Conservation (phyloP, 139 green algal species). For the Volvox africanus region DNA sequence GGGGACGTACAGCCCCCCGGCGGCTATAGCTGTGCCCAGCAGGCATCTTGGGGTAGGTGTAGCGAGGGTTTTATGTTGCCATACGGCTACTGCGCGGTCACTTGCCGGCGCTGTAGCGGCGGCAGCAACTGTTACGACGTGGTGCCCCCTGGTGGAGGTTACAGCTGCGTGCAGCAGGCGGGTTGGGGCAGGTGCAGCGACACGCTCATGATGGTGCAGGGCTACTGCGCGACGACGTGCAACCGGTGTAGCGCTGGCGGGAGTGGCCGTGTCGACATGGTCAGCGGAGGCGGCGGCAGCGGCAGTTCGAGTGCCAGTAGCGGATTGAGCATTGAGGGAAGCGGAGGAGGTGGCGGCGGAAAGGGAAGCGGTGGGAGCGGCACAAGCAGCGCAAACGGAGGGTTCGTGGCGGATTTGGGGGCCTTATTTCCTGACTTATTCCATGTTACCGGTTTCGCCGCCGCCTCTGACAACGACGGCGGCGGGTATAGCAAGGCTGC, state of each 20-base stretch:
- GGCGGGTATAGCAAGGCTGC: neutral
- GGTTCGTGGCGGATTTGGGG: no score
- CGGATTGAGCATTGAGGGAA: no score
- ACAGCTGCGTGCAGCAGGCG: slow-evolving; percentile 50
- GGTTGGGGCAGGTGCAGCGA: slow-evolving; percentile 48
- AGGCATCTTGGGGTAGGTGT: slow-evolving; percentile 33
- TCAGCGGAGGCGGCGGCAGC: neutral
- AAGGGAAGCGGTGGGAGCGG: no score
- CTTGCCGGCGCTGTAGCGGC: slow-evolving; percentile 7
- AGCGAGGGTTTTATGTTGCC: slow-evolving; percentile 15
- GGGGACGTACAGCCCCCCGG: slow-evolving; percentile 42
- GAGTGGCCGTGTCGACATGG: neutral
- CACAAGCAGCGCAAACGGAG: no score
- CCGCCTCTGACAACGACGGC: neutral
- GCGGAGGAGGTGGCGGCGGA: neutral
- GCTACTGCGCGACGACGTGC: slow-evolving; percentile 51
- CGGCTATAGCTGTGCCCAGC: slow-evolving; percentile 51
- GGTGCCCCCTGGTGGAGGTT: neutral
- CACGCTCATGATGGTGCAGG: slow-evolving; percentile 6
- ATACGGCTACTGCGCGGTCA: slow-evolving; percentile 40
- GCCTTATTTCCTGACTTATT: neutral
- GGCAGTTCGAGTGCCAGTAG: neutral
- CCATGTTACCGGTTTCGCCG: neutral
- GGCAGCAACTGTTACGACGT: slow-evolving; percentile 18
- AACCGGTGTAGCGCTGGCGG: neutral